Base-by-base conservation (phyloP, 495 filamentous ascomycete genomes). In the Penicillium lividum region DNA sequence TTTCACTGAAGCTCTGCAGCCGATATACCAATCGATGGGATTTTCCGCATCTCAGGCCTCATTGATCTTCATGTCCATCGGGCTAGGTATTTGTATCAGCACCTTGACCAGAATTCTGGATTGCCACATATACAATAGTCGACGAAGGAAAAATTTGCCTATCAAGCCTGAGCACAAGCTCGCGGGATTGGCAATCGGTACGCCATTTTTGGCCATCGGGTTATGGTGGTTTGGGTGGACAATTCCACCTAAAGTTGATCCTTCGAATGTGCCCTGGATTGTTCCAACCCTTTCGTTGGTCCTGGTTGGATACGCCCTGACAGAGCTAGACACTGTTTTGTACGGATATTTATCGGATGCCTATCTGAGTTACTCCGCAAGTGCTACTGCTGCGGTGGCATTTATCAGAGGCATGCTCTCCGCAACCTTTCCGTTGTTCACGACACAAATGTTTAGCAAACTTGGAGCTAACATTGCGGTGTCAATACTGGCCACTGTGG, bases 141-240 rank as follows among this genome's bases (percentile, higher is more conserved):
- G 68, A 13, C 61, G 68, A 31, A 60, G 60, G 7, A 56, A 68
- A 33, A 57, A 65, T 9, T 62, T 62, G 10, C 58, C 70, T 6
- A 55, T 77, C n/a, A 59, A 60, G 15, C 79, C 79, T 0, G 79
- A 83, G 68, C 69, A 83, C 64, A 83, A 84, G 53, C 70, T 83
- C 5, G 45, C 63, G 3, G 82, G 80, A 3, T 73, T 82, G 15
- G 69, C 59, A 8, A 61, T 82, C 33, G 80, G 76, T 2, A 76
- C 77, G 0, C 82, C 82, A 1, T 62, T 71, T 31, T 55, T 80
- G 18, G 77, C 77, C 13, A 60, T 73, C 30, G 70, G 70, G 2
- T 63, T 79, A 0, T 84, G 79, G 80, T 79, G 75, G 75, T 82
- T 83, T 53, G 77, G 69, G n/a, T 78, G 75, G 74, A 81, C 78